phyloP scores from a whole-genome alignment of 441 rosid species.

The Pelargonium myrrhifolium region DNA sequence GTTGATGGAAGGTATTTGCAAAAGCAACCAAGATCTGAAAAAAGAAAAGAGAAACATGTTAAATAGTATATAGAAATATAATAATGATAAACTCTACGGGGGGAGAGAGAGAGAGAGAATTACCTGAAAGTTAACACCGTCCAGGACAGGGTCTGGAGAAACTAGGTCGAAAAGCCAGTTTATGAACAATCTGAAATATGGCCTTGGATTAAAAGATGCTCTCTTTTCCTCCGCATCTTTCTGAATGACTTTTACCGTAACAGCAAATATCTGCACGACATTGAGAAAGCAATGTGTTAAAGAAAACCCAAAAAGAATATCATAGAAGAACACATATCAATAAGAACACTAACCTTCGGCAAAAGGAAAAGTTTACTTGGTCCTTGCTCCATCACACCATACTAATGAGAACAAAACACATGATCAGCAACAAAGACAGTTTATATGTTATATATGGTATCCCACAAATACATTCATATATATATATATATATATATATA shows the following conservation, averaged over 20 bases:
- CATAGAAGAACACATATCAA: not conserved
- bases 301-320: not conserved
- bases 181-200: conserved; percentile 23
- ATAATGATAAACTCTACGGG: not conserved
- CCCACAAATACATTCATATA: not conserved
- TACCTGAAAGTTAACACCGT: conserved; percentile 25
- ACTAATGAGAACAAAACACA: conserved; percentile 12
- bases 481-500: too few relatives aligned
- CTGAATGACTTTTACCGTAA: conserved; percentile 22
- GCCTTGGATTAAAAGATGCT: conserved; percentile 26
- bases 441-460: not conserved
- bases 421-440: conserved; percentile 4
- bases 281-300: conserved; percentile 4
- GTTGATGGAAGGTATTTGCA: conserved; percentile 25
- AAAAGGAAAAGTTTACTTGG: conserved; percentile 21
- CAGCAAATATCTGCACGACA: conserved; percentile 20
- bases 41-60: not conserved
- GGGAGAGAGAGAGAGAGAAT: not conserved
- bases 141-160: conserved; percentile 21
- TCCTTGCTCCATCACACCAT: conserved; percentile 22
- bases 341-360: conserved; percentile 21
- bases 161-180: conserved; percentile 22
- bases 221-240: conserved; percentile 27
- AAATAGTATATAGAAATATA: not conserved
- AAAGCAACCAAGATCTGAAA: conserved; percentile 25